Evolutionary conservation across 2,329 filamentous ascomycete genomes (phyloP).

Genomic region (Scedosporium boydii): DNA sequence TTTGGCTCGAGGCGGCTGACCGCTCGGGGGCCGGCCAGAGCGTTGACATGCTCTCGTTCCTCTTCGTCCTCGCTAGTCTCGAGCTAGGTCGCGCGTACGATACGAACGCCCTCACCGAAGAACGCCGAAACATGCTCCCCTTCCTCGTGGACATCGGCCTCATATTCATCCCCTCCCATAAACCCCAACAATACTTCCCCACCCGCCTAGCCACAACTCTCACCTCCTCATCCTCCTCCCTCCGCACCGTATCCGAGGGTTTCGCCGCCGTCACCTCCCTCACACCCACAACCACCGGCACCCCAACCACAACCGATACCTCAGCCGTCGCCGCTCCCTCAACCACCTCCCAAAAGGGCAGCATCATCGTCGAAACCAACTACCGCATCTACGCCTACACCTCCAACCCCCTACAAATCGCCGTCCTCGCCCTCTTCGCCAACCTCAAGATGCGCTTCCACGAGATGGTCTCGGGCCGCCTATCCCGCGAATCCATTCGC

Average conservation of each 20-base stretch:
- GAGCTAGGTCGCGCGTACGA: slow-evolving; percentile 89
- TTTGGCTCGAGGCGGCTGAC: slow-evolving; percentile 83
- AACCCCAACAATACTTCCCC: slow-evolving; percentile 65
- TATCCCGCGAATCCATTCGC: slow-evolving; percentile 82
- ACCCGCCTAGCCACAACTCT: slow-evolving; percentile 91
- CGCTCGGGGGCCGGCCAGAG: slow-evolving; percentile 54
- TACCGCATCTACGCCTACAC: slow-evolving; percentile 98
- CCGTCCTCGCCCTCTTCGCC: slow-evolving; percentile 82
- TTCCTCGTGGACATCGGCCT: slow-evolving; percentile 89
- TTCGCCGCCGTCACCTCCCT: slow-evolving; percentile 57
- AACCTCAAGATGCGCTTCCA: slow-evolving; percentile 84
- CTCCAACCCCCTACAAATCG: slow-evolving; percentile 85
- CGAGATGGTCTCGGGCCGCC: slow-evolving; percentile 84
- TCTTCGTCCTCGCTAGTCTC: slow-evolving; percentile 89
- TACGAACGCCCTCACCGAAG: slow-evolving; percentile 70
- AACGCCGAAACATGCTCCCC: slow-evolving; percentile 80
- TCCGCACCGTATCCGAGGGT: slow-evolving; percentile 60
- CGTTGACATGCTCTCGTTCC: slow-evolving; percentile 89
- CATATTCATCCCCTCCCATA: slow-evolving; percentile 59
- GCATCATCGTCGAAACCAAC: slow-evolving; percentile 95
- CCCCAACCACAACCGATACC: slow-evolving; percentile 39
- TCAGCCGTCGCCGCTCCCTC: slow-evolving; percentile 16
- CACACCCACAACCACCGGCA: slow-evolving; percentile 19
- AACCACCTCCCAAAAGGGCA: slow-evolving; percentile 51
- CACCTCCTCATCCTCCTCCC: slow-evolving; percentile 66